A percentile compares a stretch with the other conserved stretches of the same genome.
phyloP scores from a whole-genome alignment of 768 basidiomycete species.

The Clavulina sp. region DNA sequence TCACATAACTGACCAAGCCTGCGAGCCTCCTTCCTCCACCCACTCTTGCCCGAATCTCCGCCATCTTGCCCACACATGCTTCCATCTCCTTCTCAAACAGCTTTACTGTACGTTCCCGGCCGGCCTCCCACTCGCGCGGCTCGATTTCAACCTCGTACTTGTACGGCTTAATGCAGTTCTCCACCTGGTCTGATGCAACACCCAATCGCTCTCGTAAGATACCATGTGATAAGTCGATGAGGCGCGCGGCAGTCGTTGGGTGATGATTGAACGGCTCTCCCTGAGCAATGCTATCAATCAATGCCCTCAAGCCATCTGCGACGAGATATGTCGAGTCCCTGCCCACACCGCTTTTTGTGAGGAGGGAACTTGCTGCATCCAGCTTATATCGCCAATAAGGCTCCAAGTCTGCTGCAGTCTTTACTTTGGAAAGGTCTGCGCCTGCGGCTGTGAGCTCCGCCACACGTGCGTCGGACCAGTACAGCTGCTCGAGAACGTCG shows the following conservation, averaged over 20 bases:
- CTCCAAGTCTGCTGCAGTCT: slow-evolving; percentile 50
- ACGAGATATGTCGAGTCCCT: slow-evolving; percentile 87
- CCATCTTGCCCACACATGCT: slow-evolving; percentile 75
- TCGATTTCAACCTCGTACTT: slow-evolving; percentile 98
- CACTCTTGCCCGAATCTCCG: slow-evolving; percentile 72
- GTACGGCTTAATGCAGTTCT: slow-evolving; percentile 98
- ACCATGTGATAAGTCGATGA: slow-evolving; percentile 81
- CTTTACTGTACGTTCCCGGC: slow-evolving; percentile 53
- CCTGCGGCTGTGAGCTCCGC: slow-evolving; percentile 55
- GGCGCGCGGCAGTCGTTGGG: slow-evolving; percentile 71
- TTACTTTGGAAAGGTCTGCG: slow-evolving; percentile 46
- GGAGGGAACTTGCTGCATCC: slow-evolving; percentile 76
- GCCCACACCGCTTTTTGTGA: slow-evolving; percentile 93
- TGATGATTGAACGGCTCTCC: slow-evolving; percentile 89
- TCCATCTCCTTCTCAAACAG: slow-evolving; percentile 69
- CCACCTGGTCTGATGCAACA: slow-evolving; percentile 93
- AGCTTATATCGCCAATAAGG: slow-evolving; percentile 94
- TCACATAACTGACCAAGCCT: slow-evolving; percentile 64
- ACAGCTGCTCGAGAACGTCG: slow-evolving; percentile 92
- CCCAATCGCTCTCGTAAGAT: slow-evolving; percentile 88
- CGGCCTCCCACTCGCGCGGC: slow-evolving; percentile 77
- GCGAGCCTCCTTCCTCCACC: slow-evolving; percentile 72
- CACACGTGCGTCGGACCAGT: slow-evolving; percentile 85
- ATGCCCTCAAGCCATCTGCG: slow-evolving; percentile 74
- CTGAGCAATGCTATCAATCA: slow-evolving; percentile 77